Conservation (phyloP, 192 early-diverging fungal species). For the Linnemannia schmuckeri region DNA sequence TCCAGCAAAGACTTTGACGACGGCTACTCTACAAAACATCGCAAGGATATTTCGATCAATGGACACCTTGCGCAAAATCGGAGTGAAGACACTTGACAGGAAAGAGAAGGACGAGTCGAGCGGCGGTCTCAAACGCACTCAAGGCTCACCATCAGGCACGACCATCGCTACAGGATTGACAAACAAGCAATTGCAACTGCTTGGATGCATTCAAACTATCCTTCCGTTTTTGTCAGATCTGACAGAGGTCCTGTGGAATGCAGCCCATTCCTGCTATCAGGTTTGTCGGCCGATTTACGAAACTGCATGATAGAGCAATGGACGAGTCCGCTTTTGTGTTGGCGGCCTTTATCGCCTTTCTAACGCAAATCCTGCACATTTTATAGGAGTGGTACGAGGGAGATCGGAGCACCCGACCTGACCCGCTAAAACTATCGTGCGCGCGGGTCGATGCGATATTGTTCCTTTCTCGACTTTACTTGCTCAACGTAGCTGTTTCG, state of each 20-base stretch:
- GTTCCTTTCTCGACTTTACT: constrained; percentile 31
- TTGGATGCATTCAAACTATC: not conserved
- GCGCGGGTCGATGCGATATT: constrained; percentile 45
- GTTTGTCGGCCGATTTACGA: constrained; percentile 7
- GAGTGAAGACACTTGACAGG: constrained; percentile 27
- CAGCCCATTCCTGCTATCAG: constrained; percentile 1
- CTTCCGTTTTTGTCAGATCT: constrained; percentile 8
- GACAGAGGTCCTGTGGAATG: constrained; percentile 21
- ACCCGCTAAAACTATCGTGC: constrained; percentile 37
- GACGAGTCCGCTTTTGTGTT: too few species aligned
- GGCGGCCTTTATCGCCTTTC: not conserved
- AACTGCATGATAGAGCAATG: not conserved
- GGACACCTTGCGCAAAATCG: constrained; percentile 40
- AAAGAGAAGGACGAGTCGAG: not conserved
- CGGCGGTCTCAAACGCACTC: not conserved
- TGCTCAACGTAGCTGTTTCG: too few species aligned
- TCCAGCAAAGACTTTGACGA: not conserved
- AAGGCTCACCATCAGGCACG: not conserved
- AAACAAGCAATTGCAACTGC: not conserved
- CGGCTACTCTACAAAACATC: constrained; percentile 26
- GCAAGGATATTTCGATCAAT: constrained; percentile 46
- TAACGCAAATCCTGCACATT: not conserved
- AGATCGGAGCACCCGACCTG: constrained; percentile 7
- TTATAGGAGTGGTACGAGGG: constrained; percentile 10
- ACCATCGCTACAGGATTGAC: not conserved